phyloP scores from a whole-genome alignment of 768 basidiomycete genomes.

The Trametes sanguinea region DNA sequence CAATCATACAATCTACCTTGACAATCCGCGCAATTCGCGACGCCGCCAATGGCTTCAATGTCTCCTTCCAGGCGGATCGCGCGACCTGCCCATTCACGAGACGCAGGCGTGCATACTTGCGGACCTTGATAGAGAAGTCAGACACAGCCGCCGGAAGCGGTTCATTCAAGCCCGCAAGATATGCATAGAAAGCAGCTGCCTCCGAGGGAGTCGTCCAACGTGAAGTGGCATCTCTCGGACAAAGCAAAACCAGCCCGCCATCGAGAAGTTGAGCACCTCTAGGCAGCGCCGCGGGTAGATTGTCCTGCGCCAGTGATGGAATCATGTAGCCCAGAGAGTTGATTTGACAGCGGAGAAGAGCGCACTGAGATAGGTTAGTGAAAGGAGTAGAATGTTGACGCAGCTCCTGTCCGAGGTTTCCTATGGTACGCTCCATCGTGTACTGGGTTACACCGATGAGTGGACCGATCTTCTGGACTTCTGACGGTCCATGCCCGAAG shows the following conservation, averaged over 20 bases:
- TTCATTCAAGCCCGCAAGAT: background rate
- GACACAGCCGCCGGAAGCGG: background rate
- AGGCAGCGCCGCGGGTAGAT: background rate
- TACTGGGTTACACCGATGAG: conserved; percentile 18
- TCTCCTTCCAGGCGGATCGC: conserved; percentile 37
- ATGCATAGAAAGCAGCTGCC: background rate
- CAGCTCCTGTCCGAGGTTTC: conserved; percentile 29
- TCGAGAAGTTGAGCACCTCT: background rate
- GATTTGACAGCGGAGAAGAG: background rate
- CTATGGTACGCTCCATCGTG: conserved; percentile 30
- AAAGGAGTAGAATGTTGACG: conserved; percentile 28
- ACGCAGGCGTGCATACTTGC: conserved; percentile 30
- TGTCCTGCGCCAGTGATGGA: background rate
- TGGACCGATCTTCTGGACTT: conserved; percentile 28
- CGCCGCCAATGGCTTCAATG: conserved; percentile 18
- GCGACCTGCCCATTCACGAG: conserved; percentile 43
- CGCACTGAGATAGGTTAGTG: conserved; percentile 24
- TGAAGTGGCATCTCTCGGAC: background rate
- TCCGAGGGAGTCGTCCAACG: background rate
- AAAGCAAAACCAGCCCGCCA: background rate
- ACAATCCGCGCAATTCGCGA: conserved; percentile 32
- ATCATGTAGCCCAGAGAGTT: background rate
- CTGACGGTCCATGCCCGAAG: conserved; percentile 31
- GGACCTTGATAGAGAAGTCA: background rate
- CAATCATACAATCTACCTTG: background rate